Base-by-base conservation (phyloP, 2,329 filamentous ascomycete species). In the Xylaria sp. region DNA sequence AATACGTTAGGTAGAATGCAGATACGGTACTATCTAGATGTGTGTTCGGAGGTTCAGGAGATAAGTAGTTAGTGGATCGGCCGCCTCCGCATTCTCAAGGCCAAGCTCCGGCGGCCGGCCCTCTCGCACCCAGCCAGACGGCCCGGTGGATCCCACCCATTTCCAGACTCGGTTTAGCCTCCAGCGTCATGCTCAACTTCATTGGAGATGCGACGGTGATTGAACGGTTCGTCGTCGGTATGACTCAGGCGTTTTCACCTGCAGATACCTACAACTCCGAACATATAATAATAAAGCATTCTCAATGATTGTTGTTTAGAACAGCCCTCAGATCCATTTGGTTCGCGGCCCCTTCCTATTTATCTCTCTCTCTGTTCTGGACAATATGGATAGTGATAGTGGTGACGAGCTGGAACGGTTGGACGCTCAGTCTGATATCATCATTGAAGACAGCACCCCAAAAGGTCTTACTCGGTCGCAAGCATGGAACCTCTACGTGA, bases 401-500 rank as follows among this genome's bases (percentile, higher is more conserved):
- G 54, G n/a, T 13, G 29, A 34, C 29, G 29, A 34, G 8, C 16
- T 34, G 29, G 6, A 34, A 34, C 6, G 11, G 16, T 7, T 13
- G 29, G 29, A 34, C 9, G 29, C 4, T 4, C 11, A 6, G 6
- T 13, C 5, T 3, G 16, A 7, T 11, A 39, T 24, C 9, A 17
- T 11, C 9, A 39, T 41, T 20, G 39, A n/a, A 18, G 7, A 42
- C 20, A 19, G 22, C 54, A 9, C 34, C n/a, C 37, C 38, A 11
- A 47, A 2, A 9, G 53, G 61, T 13, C 67, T 74, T 56, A 71
- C 64, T 13, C 66, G 62, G 57, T 57, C 68, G 5, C 72, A 75
- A 48, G 72, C 72, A 5, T 62, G 63, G 37, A 71, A 71, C 50
- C 63, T 83, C 6, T 84, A 83, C 56, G 64, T 76, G 18, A 82